A percentile compares a stretch with the other conserved stretches of the same genome.
These are phyloP conservation scores for Phytopythium boreale DNA, from an alignment of 352 stramenopile species.

Conservation along the genomic window DNA sequence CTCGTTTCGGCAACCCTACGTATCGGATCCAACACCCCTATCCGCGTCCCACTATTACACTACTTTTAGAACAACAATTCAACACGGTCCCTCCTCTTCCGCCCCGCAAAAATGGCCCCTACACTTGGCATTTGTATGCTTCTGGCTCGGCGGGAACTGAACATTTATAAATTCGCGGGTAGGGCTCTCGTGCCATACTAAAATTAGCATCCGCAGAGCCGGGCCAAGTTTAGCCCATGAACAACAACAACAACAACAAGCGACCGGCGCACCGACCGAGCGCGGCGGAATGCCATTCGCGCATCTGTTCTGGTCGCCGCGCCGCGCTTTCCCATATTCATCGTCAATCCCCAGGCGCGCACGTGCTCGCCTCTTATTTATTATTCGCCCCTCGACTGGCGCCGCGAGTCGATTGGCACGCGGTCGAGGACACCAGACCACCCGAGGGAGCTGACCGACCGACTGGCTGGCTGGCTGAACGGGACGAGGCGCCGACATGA, in stretches of 20 bases:
- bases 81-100: background rate
- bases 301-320: background rate
- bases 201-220: conserved; percentile 2
- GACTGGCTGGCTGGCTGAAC: background rate
- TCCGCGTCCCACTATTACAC: too few relatives aligned
- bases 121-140: background rate
- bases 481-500: conserved; percentile 1
- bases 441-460: background rate
- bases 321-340: background rate
- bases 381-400: too few relatives aligned
- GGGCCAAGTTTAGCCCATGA: background rate
- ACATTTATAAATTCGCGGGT: background rate
- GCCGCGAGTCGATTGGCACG: too few relatives aligned
- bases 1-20: too few relatives aligned
- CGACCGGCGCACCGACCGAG: too few relatives aligned
- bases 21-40: too few relatives aligned
- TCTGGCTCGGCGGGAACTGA: background rate
- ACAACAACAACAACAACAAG: background rate
- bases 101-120: background rate
- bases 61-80: background rate
- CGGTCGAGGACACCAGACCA: too few relatives aligned
- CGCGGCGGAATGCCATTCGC: background rate
- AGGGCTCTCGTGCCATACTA: background rate
- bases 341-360: background rate
- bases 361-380: background rate